Base-by-base conservation (phyloP, 1,284 basidiomycete genomes). In the Xanthoconium separans region DNA sequence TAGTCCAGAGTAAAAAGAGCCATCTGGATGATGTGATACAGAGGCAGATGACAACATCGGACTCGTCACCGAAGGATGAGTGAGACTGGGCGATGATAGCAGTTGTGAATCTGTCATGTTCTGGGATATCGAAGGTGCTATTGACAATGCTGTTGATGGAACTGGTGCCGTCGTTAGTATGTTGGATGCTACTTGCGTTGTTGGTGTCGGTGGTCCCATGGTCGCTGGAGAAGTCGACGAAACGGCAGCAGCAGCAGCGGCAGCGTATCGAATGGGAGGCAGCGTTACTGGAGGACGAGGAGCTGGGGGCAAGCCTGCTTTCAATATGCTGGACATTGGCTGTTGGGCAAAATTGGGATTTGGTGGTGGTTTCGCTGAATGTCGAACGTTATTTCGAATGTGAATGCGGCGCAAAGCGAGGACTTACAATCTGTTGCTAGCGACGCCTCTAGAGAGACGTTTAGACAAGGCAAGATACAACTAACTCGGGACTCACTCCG, bases 221-320 rank as follows among this genome's bases (percentile, higher is more conserved):
- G 65, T 65, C 13, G 47, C 45, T 13, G 65, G 64, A 31, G 63
- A 55, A 9, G 54, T 50, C n/a, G 62, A 61, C 20, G 79, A 73
- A 15, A 90, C 89, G 4, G 91, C 92, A 0, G 93, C 93, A 1
- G 93, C 94, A 2, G 94, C 95, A 0, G 93, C 94, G 9, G 93
- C 85, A 33, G 95, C 91, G 66, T 98, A 98, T 47, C 91, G 82
- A 66, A 96, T 93, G 11, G 93, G 91, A 27, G 93, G 89, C 49
- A 91, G 69, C 20, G 81, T 70, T n/a, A 77, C 75, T 61, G 80
- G 74, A 33, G 80, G 73, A 20, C 79, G 78, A 54, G 83, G 75
- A 57, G 77, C 71, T 44, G 81, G 71, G 24, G 78, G 80, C 27
- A 88, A 70, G 31, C 84, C 81, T 50, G 82, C 81, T 70, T 91